These are phyloP conservation scores for Trypanosoma grayi DNA, from an alignment of 208 protist genomes.

Conservation along the genomic window DNA sequence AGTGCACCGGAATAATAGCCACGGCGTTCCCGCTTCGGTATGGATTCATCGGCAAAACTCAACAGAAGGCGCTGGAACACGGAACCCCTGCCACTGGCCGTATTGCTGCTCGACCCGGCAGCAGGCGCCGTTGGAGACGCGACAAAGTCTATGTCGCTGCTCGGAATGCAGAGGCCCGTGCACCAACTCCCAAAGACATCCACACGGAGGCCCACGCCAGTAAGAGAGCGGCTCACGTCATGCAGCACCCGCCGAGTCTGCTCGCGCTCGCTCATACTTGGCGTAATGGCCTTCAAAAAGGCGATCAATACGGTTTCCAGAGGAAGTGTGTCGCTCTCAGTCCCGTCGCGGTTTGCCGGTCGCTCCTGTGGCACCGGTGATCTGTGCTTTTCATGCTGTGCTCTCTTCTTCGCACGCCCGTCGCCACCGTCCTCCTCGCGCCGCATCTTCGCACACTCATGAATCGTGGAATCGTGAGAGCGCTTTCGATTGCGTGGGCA, in stretches of 20 bases:
- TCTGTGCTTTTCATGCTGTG: too few species aligned
- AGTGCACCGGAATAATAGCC: constrained; percentile 25
- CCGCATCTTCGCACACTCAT: too few species aligned
- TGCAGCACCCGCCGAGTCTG: constrained; percentile 36
- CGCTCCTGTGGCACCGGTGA: neutral
- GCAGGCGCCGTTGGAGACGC: too few species aligned
- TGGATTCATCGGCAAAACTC: neutral
- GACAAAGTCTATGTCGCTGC: constrained; percentile 85
- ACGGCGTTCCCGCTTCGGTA: constrained; percentile 19
- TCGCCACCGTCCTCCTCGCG: too few species aligned
- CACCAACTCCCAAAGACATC: constrained; percentile 75
- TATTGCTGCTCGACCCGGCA: too few species aligned
- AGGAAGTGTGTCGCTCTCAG: neutral
- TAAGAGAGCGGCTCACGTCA: constrained; percentile 37
- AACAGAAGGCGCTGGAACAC: neutral
- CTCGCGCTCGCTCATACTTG: constrained; percentile 27
- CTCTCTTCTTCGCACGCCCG: too few species aligned
- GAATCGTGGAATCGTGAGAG: too few species aligned
- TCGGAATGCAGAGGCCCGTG: constrained; percentile 68
- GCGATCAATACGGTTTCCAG: constrained; percentile 47
- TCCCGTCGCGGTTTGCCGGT: neutral
- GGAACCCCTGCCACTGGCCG: neutral
- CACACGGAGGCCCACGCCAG: constrained; percentile 31
- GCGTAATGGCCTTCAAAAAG: constrained; percentile 46
- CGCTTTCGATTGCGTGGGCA: too few species aligned